Percentiles rank a stretch among this genome's conserved stretches.
These are phyloP conservation scores for Pseudonectria foliicola DNA, from an alignment of 2,329 filamentous ascomycete species.

Conservation along the genomic window DNA sequence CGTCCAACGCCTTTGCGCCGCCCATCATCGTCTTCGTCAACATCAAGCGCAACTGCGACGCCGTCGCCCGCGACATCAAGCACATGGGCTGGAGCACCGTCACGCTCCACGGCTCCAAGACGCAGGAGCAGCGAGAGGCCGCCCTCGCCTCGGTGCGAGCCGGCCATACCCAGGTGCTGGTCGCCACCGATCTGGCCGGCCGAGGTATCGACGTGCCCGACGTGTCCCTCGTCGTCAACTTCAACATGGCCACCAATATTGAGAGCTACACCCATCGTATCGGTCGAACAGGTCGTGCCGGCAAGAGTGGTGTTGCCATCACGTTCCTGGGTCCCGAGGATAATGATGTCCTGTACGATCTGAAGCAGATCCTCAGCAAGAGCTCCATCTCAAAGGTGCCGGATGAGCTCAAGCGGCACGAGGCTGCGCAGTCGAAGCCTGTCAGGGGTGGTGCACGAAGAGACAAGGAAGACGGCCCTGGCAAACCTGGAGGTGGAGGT, in stretches of 20 bases:
- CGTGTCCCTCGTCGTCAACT: constrained; percentile 91
- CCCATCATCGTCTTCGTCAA: constrained; percentile 99
- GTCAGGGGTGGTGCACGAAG: constrained; percentile 26
- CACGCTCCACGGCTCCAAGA: constrained; percentile 91
- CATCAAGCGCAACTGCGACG: constrained; percentile 98
- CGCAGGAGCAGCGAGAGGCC: constrained; percentile 94
- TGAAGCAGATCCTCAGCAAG: constrained; percentile 94
- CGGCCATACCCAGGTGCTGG: constrained; percentile 76
- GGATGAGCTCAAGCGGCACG: constrained; percentile 83
- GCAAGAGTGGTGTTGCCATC: constrained; percentile 92
- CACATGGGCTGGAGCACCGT: constrained; percentile 85
- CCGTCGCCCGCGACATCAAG: constrained; percentile 89
- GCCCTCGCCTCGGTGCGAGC: constrained; percentile 78
- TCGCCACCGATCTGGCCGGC: constrained; percentile 91
- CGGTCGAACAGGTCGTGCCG: constrained; percentile 92
- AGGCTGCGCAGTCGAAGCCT: constrained; percentile 82
- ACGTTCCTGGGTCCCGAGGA: constrained; percentile 94
- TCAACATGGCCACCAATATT: constrained; percentile 94
- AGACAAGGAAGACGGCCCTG: constrained; percentile 22
- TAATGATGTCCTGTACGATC: constrained; percentile 81
- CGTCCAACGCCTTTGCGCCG: constrained; percentile 69
- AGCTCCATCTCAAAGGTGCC: constrained; percentile 81
- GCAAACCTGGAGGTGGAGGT: constrained; percentile 9
- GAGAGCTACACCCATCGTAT: constrained; percentile 96
- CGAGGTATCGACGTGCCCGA: constrained; percentile 97